Base-by-base conservation (phyloP, 108 stramenopile genomes). In the Cyclotella distinguenda region DNA sequence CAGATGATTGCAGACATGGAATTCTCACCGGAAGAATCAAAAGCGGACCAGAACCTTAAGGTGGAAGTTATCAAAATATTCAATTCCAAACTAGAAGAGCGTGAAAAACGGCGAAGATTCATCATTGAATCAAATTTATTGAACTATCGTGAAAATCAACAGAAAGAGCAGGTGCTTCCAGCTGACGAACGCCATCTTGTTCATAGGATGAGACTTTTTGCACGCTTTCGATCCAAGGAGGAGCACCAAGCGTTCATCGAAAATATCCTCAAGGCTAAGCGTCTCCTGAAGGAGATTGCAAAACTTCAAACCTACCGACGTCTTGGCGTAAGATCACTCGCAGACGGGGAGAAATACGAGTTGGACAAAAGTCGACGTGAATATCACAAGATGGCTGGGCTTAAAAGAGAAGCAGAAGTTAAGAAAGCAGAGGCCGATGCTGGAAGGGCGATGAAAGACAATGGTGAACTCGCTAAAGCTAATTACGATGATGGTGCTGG, bases 261-360 rank as follows among this genome's bases (percentile, higher is more conserved):
- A 8, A 87, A 93, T 49, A 77, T 97, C 15, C 64, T 97, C 15
- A 79, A 87, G 52, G 92, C 94, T 6, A 89, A 92, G 63, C 65
- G 81, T 30, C 74, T 97, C 16, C 82, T 95, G 33, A 93, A 94
- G 65, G 94, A 95, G 66, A 98, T 98, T 68, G 94, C 93, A 66
- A 90, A 91, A 62, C 86, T 98, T 40, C 90, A 95, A 86, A 89
- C 86, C 82, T 95, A 91, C 66, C 87, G 90, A 28, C 79, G 89
- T 6, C 79, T 95, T 59, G 94, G 94, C 30, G 89, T 95, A 30
- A 74, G 60, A 3, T 78, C 91, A 16, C 61, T 90, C 33, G 85
- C 82, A 0, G 90, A 95, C 68, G 94, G 87, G 6, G 90, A 95
- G 78, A 80, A 79, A 63, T 95, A 86, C 63, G 94, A 92, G 62